phyloP scores from a whole-genome alignment of 805 yeast genomes.

The Candida sphagnicola region DNA sequence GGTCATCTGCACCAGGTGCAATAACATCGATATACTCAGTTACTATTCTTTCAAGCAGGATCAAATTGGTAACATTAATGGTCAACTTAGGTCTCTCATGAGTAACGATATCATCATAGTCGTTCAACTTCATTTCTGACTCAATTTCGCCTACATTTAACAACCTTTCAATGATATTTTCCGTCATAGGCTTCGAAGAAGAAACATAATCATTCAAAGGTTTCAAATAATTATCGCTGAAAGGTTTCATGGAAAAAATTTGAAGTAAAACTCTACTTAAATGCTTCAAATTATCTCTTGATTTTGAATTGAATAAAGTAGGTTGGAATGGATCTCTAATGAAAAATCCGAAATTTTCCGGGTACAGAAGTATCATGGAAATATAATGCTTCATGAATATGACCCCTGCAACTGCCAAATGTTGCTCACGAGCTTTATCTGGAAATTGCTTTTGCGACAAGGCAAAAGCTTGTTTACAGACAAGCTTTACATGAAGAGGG shows the following conservation, averaged over 20 bases:
- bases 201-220: slow-evolving; percentile 74
- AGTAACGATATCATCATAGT: slow-evolving; percentile 62
- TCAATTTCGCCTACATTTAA: slow-evolving; percentile 59
- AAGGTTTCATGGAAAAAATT: slow-evolving; percentile 63
- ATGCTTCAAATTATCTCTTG: slow-evolving; percentile 49
- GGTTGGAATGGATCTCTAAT: slow-evolving; percentile 24
- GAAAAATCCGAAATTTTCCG: slow-evolving; percentile 56
- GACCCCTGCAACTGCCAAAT: slow-evolving; percentile 66
- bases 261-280: slow-evolving; percentile 61
- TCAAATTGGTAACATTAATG: slow-evolving; percentile 44
- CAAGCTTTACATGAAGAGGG: slow-evolving; percentile 33
- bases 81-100: slow-evolving; percentile 44
- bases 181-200: slow-evolving; percentile 44
- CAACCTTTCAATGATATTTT: slow-evolving; percentile 42
- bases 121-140: slow-evolving; percentile 53
- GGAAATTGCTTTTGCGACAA: slow-evolving; percentile 50
- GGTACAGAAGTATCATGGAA: slow-evolving; percentile 41
- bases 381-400: slow-evolving; percentile 53
- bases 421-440: slow-evolving; percentile 54
- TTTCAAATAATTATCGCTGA: slow-evolving; percentile 67
- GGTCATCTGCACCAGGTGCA: slow-evolving; percentile 53
- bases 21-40: slow-evolving; percentile 37
- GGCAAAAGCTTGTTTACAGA: slow-evolving; percentile 30
- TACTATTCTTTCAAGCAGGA: slow-evolving; percentile 42
- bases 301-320: slow-evolving; percentile 11